Evolutionary conservation across 306 rosid genomes (phyloP).

Genomic region (Sesbania bispinosa): DNA sequence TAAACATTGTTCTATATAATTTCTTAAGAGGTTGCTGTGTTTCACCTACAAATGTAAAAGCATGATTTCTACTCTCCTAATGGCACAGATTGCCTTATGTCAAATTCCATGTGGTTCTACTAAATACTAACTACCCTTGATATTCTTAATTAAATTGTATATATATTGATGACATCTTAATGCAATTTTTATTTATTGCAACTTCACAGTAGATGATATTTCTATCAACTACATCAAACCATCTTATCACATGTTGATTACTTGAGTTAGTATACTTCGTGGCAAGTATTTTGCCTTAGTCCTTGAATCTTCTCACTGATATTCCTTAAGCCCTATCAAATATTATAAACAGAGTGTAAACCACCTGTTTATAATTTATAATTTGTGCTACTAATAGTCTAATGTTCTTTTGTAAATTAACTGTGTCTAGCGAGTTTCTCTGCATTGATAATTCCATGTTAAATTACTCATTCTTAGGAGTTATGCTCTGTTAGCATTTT

Average conservation of each 20-base stretch:
- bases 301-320: conserved; percentile 1
- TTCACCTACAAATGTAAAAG: neutral
- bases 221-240: neutral
- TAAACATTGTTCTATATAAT: neutral
- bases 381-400: neutral
- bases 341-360: conserved; percentile 1
- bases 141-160: too few species aligned
- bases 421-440: neutral
- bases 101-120: conserved; percentile 1
- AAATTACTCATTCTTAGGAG: neutral
- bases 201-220: neutral
- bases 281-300: neutral
- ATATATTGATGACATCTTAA: neutral
- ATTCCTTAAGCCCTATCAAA: neutral
- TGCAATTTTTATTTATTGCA: neutral
- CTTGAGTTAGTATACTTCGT: neutral
- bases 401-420: neutral
- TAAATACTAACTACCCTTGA: neutral
- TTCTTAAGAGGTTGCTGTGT: conserved; percentile 3
- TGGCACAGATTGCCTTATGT: neutral
- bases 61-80: neutral
- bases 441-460: neutral
- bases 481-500: neutral
- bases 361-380: neutral
- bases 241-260: neutral